phyloP scores from a whole-genome alignment of 148 eudicot species.

The Arbutus unedo region DNA sequence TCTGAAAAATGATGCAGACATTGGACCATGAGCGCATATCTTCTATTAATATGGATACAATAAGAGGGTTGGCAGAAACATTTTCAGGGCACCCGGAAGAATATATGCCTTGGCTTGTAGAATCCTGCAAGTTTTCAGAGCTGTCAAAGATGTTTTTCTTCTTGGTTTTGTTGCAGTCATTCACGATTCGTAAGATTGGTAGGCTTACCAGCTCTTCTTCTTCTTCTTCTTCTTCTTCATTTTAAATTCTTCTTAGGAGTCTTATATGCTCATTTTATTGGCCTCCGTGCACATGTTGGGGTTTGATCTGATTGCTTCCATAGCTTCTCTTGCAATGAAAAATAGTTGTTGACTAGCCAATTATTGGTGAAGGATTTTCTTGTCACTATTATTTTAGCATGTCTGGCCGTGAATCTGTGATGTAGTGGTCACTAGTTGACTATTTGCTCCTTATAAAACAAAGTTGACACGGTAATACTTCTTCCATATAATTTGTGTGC shows the following conservation, averaged over 20 bases:
- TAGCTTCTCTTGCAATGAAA: neutral
- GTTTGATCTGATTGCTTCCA: neutral
- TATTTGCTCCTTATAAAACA: neutral
- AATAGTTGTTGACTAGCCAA: neutral
- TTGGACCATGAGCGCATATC: constrained; percentile 30
- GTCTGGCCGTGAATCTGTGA: neutral
- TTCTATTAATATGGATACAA: constrained; percentile 43
- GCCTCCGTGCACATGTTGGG: neutral
- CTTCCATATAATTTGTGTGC: neutral
- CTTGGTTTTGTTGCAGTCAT: constrained; percentile 60
- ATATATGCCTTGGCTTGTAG: constrained; percentile 63
- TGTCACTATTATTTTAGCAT: neutral
- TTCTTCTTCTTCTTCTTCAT: neutral
- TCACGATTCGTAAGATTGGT: constrained; percentile 41
- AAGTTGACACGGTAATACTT: neutral
- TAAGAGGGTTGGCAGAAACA: constrained; percentile 48
- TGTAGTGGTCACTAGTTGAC: neutral
- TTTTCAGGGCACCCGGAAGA: constrained; percentile 38
- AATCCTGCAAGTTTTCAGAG: constrained; percentile 46
- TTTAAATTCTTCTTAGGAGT: neutral
- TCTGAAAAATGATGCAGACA: constrained; percentile 32
- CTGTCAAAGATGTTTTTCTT: constrained; percentile 64
- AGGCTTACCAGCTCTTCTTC: neutral
- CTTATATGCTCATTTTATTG: neutral
- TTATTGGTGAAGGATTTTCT: neutral